These are phyloP conservation scores for Friedmanniomyces endolithicus DNA, from an alignment of 495 filamentous ascomycete genomes.

Conservation along the genomic window DNA sequence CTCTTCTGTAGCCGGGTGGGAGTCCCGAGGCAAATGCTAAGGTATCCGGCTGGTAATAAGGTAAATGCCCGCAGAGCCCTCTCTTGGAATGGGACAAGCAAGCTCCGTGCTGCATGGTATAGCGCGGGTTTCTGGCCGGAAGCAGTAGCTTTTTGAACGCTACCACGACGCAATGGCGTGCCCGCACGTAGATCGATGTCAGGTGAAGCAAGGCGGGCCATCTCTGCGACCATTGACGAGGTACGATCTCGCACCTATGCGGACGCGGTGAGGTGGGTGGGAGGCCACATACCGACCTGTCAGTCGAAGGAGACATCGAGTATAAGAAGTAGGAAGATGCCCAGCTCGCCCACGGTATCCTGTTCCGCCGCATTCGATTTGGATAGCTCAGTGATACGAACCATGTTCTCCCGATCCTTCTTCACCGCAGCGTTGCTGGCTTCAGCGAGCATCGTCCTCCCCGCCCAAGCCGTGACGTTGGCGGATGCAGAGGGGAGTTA, in stretches of 20 bases:
- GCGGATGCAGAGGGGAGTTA: conserved; percentile 9
- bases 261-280: not conserved
- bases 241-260: not conserved
- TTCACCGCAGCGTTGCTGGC: not conserved
- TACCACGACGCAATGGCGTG: not conserved
- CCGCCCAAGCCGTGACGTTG: not conserved
- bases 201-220: not conserved
- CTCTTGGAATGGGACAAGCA: too few relatives aligned
- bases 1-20: too few relatives aligned
- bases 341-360: too few relatives aligned
- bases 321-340: not conserved
- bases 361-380: too few relatives aligned
- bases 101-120: not conserved
- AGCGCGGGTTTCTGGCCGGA: not conserved
- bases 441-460: not conserved
- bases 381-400: not conserved
- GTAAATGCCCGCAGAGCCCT: too few relatives aligned
- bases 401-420: not conserved
- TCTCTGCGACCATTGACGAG: not conserved
- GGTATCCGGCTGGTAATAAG: too few relatives aligned
- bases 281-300: not conserved
- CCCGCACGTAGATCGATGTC: not conserved
- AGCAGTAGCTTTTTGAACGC: not conserved
- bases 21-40: too few relatives aligned
- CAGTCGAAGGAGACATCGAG: too few relatives aligned